Evolutionary conservation across 371 early-diverging fungal species (phyloP).

Genomic region (Rhizopus sp.): DNA sequence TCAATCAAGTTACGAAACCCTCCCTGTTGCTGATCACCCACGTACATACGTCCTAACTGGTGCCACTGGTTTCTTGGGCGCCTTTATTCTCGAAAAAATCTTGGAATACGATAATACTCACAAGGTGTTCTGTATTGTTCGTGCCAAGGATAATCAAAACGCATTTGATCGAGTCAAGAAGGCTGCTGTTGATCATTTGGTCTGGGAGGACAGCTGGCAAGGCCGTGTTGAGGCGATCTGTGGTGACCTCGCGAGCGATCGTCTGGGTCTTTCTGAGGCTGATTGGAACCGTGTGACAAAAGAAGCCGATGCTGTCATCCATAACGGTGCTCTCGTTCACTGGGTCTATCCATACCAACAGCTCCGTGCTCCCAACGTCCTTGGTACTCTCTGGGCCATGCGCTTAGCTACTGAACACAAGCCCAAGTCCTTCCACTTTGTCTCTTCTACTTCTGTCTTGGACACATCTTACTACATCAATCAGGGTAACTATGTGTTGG

Average conservation of each 20-base stretch:
- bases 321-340: constrained; percentile 97
- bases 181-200: constrained; percentile 75
- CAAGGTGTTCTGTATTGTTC: constrained; percentile 82
- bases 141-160: constrained; percentile 65
- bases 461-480: constrained; percentile 87
- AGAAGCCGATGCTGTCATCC: constrained; percentile 81
- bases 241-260: constrained; percentile 83
- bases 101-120: constrained; percentile 59
- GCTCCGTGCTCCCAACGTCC: constrained; percentile 91
- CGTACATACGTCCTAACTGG: constrained; percentile 88
- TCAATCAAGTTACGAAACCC: constrained; percentile 32
- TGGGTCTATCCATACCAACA: constrained; percentile 98
- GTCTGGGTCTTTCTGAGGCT: constrained; percentile 72
- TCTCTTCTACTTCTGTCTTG: constrained; percentile 95
- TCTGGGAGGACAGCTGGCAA: constrained; percentile 76
- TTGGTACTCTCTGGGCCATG: constrained; percentile 85
- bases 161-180: constrained; percentile 71
- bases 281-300: constrained; percentile 70
- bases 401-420: constrained; percentile 69
- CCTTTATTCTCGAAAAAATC: constrained; percentile 82
- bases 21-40: constrained; percentile 21
- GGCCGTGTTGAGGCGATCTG: constrained; percentile 70
- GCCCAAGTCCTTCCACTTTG: constrained; percentile 89
- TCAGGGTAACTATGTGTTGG: constrained; percentile 68
- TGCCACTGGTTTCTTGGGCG: constrained; percentile 96